phyloP scores from a whole-genome alignment of 164 flowering plant genomes.

The Annona squamosa region DNA sequence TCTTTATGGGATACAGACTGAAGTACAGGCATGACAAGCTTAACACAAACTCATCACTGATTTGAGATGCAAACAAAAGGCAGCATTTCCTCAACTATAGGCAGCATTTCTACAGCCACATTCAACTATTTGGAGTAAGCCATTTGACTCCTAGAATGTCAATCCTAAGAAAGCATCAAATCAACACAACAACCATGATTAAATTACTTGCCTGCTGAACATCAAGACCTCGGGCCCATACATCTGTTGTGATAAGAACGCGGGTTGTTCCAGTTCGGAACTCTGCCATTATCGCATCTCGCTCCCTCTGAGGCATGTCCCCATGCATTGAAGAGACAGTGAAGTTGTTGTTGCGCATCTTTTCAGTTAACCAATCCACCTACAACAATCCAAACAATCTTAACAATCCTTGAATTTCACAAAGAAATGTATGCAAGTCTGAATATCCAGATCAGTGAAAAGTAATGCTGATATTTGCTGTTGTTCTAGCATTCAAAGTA shows the following conservation, averaged over 20 bases:
- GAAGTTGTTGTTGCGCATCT: constrained; percentile 17
- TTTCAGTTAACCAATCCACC: constrained; percentile 22
- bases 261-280: constrained; percentile 75
- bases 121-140: background rate
- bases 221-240: constrained; percentile 97
- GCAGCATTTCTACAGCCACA: background rate
- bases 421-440: background rate
- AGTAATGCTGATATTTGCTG: background rate
- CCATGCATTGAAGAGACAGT: constrained; percentile 95
- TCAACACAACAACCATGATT: too few relatives aligned
- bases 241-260: constrained; percentile 92
- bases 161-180: constrained; percentile 1
- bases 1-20: too few relatives aligned
- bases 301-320: constrained; percentile 95
- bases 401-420: background rate
- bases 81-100: background rate
- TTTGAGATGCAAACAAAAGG: background rate
- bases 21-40: background rate
- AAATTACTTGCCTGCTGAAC: constrained; percentile 77
- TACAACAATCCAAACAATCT: constrained; percentile 4
- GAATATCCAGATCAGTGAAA: background rate
- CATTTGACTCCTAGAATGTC: background rate
- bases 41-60: background rate
- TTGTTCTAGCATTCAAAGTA: background rate
- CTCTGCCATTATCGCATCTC: constrained; percentile 88